Base-by-base conservation (phyloP, 2,329 filamentous ascomycete species). In the Colletotrichum sp. region DNA sequence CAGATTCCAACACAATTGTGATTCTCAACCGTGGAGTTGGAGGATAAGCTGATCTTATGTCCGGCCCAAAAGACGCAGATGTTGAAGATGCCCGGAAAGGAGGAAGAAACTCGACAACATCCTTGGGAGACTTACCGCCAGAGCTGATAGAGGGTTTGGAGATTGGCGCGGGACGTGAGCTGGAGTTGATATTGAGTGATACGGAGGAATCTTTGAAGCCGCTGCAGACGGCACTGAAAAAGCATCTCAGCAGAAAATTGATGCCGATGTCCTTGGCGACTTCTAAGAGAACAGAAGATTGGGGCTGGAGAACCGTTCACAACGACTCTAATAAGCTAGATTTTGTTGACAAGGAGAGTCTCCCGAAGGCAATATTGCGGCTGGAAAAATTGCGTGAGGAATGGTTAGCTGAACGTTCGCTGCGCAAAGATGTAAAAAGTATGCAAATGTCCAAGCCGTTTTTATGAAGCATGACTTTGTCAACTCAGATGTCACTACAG, bases 41-140 rank as follows among this genome's bases (percentile, higher is more conserved):
- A 21, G 11, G 6, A n/a, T 2, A 47, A 12, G 43, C 1, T 13
- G 0, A 5, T 1, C 2, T 7, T 8, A 47, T 47, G 43, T 13
- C 21, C 0, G 1, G 1, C n/a, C 2, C 11, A 13, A 21, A 21
- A 3, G 1, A 51, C n/a, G 11, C 1, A 51, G 6, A 8, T 8
- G 3, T 21, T 1, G 43, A 8, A 51, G 43, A 21, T 1, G 43
- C 43, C 11, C 6, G 13, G 2, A 47, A 7, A 8, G n/a, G 6
- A 0, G n/a, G 2, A 51, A 21, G 6, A 13, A 51, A 0, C 3
- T 21, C 11, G 2, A 51, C 0, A 51, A 13, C 2, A 4, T 51
- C 3, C 0, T 21, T 51, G n/a, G 6, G n/a, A 21, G 43, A 21
- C 11, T 13, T 51, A 3, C 43, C 43, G n/a, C 9, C 0, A 1